A percentile compares a stretch with the other conserved stretches of the same genome.
These are phyloP conservation scores for Xanthoceras sorbifolium DNA, from an alignment of 345 rosid genomes.

Conservation along the genomic window DNA sequence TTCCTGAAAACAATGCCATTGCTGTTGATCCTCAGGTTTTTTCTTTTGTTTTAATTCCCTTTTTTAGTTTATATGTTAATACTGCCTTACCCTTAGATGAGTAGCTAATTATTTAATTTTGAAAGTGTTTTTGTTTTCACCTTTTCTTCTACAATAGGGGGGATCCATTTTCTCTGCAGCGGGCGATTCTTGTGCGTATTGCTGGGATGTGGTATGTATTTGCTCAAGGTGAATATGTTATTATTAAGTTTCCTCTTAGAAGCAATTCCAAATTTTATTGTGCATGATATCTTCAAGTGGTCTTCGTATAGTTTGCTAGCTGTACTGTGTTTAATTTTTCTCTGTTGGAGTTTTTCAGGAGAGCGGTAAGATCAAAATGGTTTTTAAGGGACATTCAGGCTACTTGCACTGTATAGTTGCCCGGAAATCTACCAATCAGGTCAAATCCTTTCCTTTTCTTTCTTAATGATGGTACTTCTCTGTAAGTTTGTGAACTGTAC, in stretches of 20 bases:
- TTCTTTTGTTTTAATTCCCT: neutral
- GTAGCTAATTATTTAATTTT: slow-evolving; percentile 6
- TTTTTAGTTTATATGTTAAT: neutral
- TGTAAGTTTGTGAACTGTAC: neutral
- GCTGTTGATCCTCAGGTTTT: slow-evolving; percentile 72
- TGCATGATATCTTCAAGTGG: neutral
- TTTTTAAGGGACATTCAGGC: slow-evolving; percentile 85
- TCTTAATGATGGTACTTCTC: neutral
- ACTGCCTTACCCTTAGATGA: slow-evolving; percentile 9
- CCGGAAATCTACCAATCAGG: slow-evolving; percentile 79
- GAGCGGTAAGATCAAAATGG: slow-evolving; percentile 68
- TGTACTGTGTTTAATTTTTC: slow-evolving; percentile 4
- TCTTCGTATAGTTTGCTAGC: slow-evolving; percentile 14
- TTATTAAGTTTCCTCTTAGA: slow-evolving; percentile 3
- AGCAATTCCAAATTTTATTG: slow-evolving; percentile 6
- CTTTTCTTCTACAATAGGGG: slow-evolving; percentile 42
- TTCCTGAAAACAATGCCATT: slow-evolving; percentile 86
- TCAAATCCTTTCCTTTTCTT: slow-evolving; percentile 25
- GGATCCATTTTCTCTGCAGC: slow-evolving; percentile 84
- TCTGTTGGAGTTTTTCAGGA: slow-evolving; percentile 59
- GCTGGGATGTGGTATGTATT: slow-evolving; percentile 96
- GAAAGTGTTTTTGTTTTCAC: slow-evolving; percentile 2
- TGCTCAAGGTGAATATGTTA: slow-evolving; percentile 30
- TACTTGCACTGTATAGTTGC: slow-evolving; percentile 82
- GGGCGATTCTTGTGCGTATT: slow-evolving; percentile 93